phyloP scores from a whole-genome alignment of 768 basidiomycete genomes.

The Boletellus ananas region DNA sequence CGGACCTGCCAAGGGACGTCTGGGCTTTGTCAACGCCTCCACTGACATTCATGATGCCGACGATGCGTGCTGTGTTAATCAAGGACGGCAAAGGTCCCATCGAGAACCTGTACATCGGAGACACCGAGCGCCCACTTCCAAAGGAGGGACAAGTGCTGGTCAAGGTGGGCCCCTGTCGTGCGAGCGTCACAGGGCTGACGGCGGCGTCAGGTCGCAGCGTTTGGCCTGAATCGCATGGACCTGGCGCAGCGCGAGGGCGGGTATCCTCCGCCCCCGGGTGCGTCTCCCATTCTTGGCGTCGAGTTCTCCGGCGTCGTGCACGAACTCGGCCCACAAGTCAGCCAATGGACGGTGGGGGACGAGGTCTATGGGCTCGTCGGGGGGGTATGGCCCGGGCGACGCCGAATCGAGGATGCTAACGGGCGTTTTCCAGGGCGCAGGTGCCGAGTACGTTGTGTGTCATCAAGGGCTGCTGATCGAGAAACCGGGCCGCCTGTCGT shows the following conservation, averaged over 20 bases:
- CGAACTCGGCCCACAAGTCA: conserved; percentile 48
- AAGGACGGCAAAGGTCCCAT: conserved; percentile 71
- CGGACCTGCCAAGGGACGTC: neutral
- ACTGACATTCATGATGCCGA: conserved; percentile 16
- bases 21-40: neutral
- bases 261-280: conserved; percentile 79
- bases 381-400: conserved; percentile 53
- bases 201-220: conserved; percentile 59
- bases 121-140: conserved; percentile 59
- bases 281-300: conserved; percentile 74
- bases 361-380: conserved; percentile 77
- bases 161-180: conserved; percentile 46
- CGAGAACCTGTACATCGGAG: conserved; percentile 77
- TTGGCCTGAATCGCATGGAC: conserved; percentile 91
- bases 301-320: conserved; percentile 76
- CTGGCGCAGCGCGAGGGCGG: conserved; percentile 63
- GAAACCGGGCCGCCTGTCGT: conserved; percentile 74
- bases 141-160: conserved; percentile 66
- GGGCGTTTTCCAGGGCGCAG: conserved; percentile 62
- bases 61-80: conserved; percentile 78
- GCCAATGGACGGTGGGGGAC: conserved; percentile 57
- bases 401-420: neutral
- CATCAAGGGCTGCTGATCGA: conserved; percentile 60
- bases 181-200: neutral
- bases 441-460: conserved; percentile 80